Evolutionary conservation across 2,329 filamentous ascomycete species (phyloP).

Genomic region (Boeremia lycopersici): DNA sequence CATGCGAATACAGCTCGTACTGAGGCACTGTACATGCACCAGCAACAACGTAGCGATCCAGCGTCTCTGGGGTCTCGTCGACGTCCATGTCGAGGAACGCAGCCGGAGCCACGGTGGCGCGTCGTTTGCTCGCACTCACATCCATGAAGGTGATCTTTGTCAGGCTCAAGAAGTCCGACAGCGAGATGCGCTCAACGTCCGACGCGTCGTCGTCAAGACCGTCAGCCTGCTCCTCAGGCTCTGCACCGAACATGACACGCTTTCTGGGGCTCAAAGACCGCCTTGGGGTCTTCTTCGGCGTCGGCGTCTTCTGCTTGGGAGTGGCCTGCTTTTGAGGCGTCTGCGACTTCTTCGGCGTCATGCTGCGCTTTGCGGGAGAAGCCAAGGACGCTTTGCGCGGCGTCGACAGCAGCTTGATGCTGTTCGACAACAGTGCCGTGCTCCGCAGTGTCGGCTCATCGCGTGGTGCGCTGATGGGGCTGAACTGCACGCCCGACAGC

Average conservation of each 20-base stretch:
- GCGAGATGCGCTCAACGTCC: constrained; percentile 69
- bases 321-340: constrained; percentile 49
- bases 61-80: constrained; percentile 56
- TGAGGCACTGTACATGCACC: constrained; percentile 91
- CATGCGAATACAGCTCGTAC: constrained; percentile 93
- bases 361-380: constrained; percentile 51
- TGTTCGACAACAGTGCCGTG: constrained; percentile 48
- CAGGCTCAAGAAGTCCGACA: constrained; percentile 93
- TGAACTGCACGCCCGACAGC: constrained; percentile 43
- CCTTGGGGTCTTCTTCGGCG: constrained; percentile 34
- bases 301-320: constrained; percentile 49
- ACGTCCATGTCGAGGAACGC: constrained; percentile 45
- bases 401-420: constrained; percentile 56
- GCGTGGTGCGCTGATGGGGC: constrained; percentile 36
- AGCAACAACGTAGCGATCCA: constrained; percentile 83
- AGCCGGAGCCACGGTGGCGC: constrained; percentile 70
- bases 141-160: constrained; percentile 99
- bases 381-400: constrained; percentile 54
- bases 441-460: constrained; percentile 42
- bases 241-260: constrained; percentile 40
- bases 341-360: constrained; percentile 45
- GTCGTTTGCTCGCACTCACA: constrained; percentile 90
- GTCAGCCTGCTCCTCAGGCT: constrained; percentile 33
- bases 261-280: constrained; percentile 45
- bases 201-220: constrained; percentile 30